Evolutionary conservation across 768 basidiomycete species (phyloP).

Genomic region (Candolleomyces eurysporus): DNA sequence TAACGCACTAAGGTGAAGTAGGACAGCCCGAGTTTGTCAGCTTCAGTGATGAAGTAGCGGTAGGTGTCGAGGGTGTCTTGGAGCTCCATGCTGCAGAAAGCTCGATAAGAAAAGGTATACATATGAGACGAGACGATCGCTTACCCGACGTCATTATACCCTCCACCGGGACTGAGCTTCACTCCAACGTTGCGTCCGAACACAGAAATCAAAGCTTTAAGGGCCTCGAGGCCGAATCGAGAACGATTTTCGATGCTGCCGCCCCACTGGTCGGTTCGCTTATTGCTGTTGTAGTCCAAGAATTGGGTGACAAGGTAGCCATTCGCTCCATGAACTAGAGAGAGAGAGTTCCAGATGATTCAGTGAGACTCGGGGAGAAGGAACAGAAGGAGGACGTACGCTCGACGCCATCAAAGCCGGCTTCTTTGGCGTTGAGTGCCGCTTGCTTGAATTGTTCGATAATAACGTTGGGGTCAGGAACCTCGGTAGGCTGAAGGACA

Average conservation of each 20-base stretch:
- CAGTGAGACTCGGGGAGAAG: neutral
- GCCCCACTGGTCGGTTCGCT: slow-evolving; percentile 57
- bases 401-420: slow-evolving; percentile 60
- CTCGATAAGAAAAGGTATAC: too few species aligned
- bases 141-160: slow-evolving; percentile 18
- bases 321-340: slow-evolving; percentile 40
- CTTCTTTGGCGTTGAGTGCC: slow-evolving; percentile 45
- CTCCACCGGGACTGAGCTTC: slow-evolving; percentile 16
- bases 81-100: slow-evolving; percentile 35
- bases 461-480: slow-evolving; percentile 40
- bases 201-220: slow-evolving; percentile 32
- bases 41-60: slow-evolving; percentile 38
- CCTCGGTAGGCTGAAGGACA: slow-evolving; percentile 31
- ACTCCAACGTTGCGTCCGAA: slow-evolving; percentile 17
- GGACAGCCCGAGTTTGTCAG: slow-evolving; percentile 33
- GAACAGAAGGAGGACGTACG: slow-evolving; percentile 22
- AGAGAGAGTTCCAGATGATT: neutral
- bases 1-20: slow-evolving; percentile 30
- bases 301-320: slow-evolving; percentile 51
- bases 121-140: neutral
- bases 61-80: slow-evolving; percentile 41
- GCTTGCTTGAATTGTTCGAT: slow-evolving; percentile 41
- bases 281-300: slow-evolving; percentile 39
- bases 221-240: slow-evolving; percentile 50
- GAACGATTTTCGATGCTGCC: slow-evolving; percentile 58